Evolutionary conservation across 352 stramenopile genomes (phyloP).

Genomic region (Globisporangium irregulare): DNA sequence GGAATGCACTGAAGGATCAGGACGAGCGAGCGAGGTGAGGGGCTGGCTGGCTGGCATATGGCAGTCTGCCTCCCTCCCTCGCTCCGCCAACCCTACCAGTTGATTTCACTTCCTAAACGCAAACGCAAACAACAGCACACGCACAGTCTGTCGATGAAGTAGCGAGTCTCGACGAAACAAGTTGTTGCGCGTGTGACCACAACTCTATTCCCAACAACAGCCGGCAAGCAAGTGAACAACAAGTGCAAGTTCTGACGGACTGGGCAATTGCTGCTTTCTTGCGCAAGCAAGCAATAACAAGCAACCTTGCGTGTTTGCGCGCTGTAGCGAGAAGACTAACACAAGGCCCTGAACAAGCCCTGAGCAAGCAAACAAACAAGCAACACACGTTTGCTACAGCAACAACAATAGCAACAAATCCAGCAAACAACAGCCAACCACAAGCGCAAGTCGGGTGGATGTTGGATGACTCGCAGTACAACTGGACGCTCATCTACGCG

Average conservation of each 20-base stretch:
- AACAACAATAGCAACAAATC: not conserved
- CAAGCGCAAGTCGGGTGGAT: conserved; percentile 20
- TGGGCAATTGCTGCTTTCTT: not conserved
- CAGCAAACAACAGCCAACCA: not conserved
- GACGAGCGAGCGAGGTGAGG: not conserved
- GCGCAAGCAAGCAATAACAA: not conserved
- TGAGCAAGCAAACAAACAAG: not conserved
- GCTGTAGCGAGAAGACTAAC: not conserved
- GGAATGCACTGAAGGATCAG: not conserved
- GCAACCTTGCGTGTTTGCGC: not conserved
- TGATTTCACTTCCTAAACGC: not conserved
- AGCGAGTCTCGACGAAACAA: not conserved
- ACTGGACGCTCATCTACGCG: conserved; percentile 65
- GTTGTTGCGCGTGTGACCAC: not conserved
- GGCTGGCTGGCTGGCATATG: not conserved
- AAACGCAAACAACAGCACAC: not conserved
- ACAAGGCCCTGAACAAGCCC: not conserved
- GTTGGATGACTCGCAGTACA: conserved; percentile 45
- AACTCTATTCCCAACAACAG: not conserved
- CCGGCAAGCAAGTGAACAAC: not conserved
- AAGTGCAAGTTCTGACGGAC: not conserved
- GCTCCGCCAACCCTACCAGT: not conserved
- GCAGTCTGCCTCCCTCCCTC: not conserved
- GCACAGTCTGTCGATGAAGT: not conserved
- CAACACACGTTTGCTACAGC: not conserved